phyloP scores from a whole-genome alignment of 2,329 filamentous ascomycete species.

The Cladophialophora chaetospira region DNA sequence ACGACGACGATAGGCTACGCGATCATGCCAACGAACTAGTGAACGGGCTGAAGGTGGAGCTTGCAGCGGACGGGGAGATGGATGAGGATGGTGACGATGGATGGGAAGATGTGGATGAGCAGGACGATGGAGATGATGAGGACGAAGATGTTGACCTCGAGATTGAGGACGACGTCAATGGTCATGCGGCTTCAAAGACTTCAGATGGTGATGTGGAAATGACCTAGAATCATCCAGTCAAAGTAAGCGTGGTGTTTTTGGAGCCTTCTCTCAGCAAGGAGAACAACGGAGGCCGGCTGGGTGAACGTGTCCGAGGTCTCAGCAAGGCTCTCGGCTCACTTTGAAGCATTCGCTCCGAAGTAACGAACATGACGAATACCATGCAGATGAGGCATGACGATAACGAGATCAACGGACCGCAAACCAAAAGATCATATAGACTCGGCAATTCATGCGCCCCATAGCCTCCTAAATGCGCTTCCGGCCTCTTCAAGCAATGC shows the following conservation, averaged over 20 bases:
- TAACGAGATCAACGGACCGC: no score
- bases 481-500: neutral
- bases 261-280: no score
- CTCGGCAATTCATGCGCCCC: neutral
- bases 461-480: neutral
- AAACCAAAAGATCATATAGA: neutral
- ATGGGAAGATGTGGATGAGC: conserved; percentile 58
- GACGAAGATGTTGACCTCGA: conserved; percentile 29
- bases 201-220: conserved; percentile 29
- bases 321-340: no score
- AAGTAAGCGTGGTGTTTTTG: no score
- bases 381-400: no score
- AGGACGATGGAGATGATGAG: conserved; percentile 45
- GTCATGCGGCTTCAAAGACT: conserved; percentile 38
- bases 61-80: conserved; percentile 63
- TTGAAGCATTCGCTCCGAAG: no score
- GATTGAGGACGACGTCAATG: conserved; percentile 48
- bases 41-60: conserved; percentile 60
- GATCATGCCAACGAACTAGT: conserved; percentile 49
- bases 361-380: no score
- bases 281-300: no score
- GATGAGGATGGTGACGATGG: conserved; percentile 57
- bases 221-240: conserved; percentile 9
- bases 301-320: no score
- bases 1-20: conserved; percentile 58